These are phyloP conservation scores for Corrigiola litoralis DNA, from an alignment of 179 eudicot species.

Conservation along the genomic window DNA sequence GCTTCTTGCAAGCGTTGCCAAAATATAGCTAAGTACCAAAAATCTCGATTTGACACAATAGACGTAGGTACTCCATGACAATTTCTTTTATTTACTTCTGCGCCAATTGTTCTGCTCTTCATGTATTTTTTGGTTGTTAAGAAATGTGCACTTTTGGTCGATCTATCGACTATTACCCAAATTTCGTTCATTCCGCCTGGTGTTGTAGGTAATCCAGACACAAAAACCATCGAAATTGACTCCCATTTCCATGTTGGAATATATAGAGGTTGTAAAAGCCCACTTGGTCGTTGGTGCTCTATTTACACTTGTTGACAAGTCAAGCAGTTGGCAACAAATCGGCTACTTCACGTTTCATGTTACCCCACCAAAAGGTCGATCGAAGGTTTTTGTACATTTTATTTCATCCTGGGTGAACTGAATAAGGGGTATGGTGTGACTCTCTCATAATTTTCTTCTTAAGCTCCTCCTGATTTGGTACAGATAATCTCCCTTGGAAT, in stretches of 20 bases:
- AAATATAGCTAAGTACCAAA: neutral
- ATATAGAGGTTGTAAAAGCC: neutral
- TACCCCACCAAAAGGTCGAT: neutral
- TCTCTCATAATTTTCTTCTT: neutral
- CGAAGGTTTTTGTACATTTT: neutral
- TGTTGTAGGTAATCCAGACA: neutral
- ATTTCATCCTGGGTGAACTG: neutral
- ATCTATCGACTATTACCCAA: conserved; percentile 2
- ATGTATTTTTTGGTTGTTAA: neutral
- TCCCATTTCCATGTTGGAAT: neutral
- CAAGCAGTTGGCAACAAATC: neutral
- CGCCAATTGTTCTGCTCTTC: neutral
- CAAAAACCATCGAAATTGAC: neutral
- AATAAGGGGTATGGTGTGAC: neutral
- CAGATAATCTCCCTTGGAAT: neutral
- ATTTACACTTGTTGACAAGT: neutral
- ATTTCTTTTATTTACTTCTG: neutral
- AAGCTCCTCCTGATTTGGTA: neutral
- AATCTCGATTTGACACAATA: neutral
- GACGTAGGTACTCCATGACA: neutral
- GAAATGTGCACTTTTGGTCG: neutral
- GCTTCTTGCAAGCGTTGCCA: neutral
- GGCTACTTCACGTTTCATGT: conserved; percentile 4
- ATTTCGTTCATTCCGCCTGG: neutral
- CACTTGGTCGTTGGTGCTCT: neutral